A percentile compares a stretch with the other conserved stretches of the same genome.
Conservation (phyloP, 768 basidiomycete genomes). For the Butyriboletus loyo region DNA sequence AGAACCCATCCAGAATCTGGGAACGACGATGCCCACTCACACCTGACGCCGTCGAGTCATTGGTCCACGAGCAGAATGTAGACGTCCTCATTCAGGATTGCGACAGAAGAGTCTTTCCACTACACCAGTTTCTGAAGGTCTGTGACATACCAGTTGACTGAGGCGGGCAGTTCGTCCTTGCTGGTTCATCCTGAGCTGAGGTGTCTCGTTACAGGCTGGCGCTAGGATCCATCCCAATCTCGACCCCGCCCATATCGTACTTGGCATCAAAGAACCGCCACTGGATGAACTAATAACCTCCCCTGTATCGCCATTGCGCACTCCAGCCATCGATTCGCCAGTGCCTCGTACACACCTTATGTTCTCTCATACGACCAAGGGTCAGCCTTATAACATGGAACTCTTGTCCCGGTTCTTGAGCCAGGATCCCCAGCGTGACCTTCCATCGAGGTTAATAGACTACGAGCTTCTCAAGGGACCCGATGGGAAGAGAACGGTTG, state of each 20-base stretch:
- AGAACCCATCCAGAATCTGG: conserved; percentile 81
- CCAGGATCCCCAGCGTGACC: conserved; percentile 15
- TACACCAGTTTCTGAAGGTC: conserved; percentile 65
- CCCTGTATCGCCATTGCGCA: conserved; percentile 32
- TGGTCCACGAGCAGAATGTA: conserved; percentile 55
- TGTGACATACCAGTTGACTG: background rate
- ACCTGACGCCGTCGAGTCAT: conserved; percentile 63
- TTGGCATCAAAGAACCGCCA: conserved; percentile 90
- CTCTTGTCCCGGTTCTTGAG: conserved; percentile 65
- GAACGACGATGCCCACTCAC: conserved; percentile 83
- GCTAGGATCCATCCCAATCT: conserved; percentile 61
- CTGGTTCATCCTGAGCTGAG: background rate
- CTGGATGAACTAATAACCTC: conserved; percentile 55
- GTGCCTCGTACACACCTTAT: conserved; percentile 72
- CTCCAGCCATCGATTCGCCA: conserved; percentile 12
- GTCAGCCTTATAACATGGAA: conserved; percentile 81
- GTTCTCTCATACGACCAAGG: conserved; percentile 92
- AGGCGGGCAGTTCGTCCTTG: background rate
- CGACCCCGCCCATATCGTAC: conserved; percentile 62
- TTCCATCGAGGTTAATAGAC: conserved; percentile 64
- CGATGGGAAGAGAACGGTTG: conserved; percentile 74
- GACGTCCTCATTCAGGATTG: conserved; percentile 76
- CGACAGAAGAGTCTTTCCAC: conserved; percentile 66
- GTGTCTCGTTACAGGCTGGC: conserved; percentile 59
- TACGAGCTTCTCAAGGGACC: conserved; percentile 74